Base-by-base conservation (phyloP, 2,329 filamentous ascomycete genomes). In the Penicillium sp. region DNA sequence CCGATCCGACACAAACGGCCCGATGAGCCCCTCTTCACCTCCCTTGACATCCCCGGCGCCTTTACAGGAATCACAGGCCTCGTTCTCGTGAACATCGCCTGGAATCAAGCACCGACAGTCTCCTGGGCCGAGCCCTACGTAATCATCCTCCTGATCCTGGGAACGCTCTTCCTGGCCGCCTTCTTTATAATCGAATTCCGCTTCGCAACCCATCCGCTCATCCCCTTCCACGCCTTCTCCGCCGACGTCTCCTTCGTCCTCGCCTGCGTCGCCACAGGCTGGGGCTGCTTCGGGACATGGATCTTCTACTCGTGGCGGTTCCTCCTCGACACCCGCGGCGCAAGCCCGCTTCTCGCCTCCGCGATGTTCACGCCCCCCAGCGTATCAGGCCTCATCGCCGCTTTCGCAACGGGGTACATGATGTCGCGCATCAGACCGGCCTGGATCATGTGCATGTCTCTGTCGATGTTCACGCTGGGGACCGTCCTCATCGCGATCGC, bases 71-170 rank as follows among this genome's bases (percentile, higher is more conserved):
- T 90, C 19, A 76, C 79, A 0, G 83, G 83, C 0, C 76, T 91
- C 26, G 79, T 89, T 0, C 77, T 91, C 19, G 82, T 90, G 75
- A 90, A 89, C 70, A 86, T 90, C 67, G 85, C 87, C 0, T 90
- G 86, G 86, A 90, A 88, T 62, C 87, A 90, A 69, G 87, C 85
- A 0, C 83, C 86, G 0, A 78, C 85, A 0, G 84, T 82, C 1
- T 86, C 86, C 1, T 90, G 88, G 88, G 66, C 75, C 1, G 78
- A 80, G 7, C 78, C 85, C 0, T 86, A 86, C 59, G 79, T 88
- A n/a, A 84, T 85, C 62, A 76, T 84, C 0, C 75, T 85, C 0
- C 77, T 91, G 0, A 83, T 90, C 44, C 63, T 89, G 3, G 87
- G 88, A 0, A 60, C 86, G 2, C 44, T 87, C 0, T 74, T 90